Conservation (phyloP, 1,284 basidiomycete genomes). For the Coniferiporia weirii region DNA sequence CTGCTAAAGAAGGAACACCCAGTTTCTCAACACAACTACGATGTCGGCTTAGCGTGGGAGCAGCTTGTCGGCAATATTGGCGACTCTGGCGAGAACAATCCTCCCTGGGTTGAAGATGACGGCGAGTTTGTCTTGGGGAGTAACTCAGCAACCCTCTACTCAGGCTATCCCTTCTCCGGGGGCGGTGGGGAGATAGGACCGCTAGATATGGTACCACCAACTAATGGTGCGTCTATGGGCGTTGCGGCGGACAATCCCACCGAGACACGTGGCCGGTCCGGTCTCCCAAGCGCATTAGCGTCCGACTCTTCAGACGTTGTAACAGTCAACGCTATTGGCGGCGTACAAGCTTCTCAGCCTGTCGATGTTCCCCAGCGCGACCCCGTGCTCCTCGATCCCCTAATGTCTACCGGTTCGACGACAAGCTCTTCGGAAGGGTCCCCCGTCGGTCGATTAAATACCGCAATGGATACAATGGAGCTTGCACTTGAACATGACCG, state of each 20-base stretch:
- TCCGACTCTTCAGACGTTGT: not conserved
- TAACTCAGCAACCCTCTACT: not conserved
- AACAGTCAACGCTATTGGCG: not conserved
- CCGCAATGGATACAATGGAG: constrained; percentile 31
- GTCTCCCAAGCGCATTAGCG: constrained; percentile 1
- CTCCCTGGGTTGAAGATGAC: constrained; percentile 31
- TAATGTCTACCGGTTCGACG: constrained; percentile 23
- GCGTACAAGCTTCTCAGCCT: constrained; percentile 18
- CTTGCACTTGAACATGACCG: constrained; percentile 29
- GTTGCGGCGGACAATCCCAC: not conserved
- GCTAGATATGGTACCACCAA: constrained; percentile 20
- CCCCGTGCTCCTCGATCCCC: not conserved
- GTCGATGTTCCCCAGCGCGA: constrained; percentile 28
- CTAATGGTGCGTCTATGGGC: not conserved
- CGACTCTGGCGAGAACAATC: constrained; percentile 28
- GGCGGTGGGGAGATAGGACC: constrained; percentile 29
- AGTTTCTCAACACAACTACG: constrained; percentile 33
- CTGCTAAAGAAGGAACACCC: constrained; percentile 45
- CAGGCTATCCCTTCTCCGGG: constrained; percentile 15
- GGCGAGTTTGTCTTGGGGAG: constrained; percentile 3
- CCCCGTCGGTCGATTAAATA: constrained; percentile 35
- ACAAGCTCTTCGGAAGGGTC: constrained; percentile 48
- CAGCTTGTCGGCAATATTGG: constrained; percentile 32
- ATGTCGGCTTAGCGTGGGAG: constrained; percentile 53
- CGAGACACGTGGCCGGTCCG: constrained; percentile 11